phyloP scores from a whole-genome alignment of 305 asterid species.

The Solanum chacoense region DNA sequence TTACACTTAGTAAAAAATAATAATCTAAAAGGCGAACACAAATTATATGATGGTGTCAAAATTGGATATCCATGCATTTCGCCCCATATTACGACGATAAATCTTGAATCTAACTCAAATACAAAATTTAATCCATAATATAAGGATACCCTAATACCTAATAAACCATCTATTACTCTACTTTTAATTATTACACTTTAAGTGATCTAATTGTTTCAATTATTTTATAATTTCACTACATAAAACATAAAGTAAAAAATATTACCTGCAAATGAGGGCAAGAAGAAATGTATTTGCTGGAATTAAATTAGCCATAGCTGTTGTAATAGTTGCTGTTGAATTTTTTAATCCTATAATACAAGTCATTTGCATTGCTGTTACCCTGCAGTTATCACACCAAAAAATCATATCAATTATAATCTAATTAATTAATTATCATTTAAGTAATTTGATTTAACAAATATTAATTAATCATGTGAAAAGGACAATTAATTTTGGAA shows the following conservation, averaged over 20 bases:
- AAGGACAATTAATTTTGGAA: background rate
- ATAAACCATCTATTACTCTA: background rate
- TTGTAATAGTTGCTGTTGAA: background rate
- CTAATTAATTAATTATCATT: constrained; percentile 20
- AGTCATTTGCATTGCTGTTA: background rate
- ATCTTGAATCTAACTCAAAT: background rate
- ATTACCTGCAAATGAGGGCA: constrained; percentile 61
- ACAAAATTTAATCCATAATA: background rate
- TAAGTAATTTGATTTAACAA: background rate
- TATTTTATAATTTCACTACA: background rate
- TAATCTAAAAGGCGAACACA: background rate
- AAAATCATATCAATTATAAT: too few species aligned
- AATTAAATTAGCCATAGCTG: constrained; percentile 6
- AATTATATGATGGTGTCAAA: background rate
- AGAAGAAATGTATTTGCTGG: constrained; percentile 73
- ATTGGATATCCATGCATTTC: background rate
- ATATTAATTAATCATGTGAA: background rate
- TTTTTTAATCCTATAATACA: background rate
- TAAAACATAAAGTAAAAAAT: too few species aligned
- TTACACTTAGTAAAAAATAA: too few species aligned
- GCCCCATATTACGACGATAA: background rate
- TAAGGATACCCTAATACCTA: background rate
- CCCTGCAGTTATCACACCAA: background rate
- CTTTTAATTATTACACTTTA: background rate
- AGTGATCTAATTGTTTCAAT: background rate